Evolutionary conservation across 1,284 basidiomycete species (phyloP), one percentile per base, ranked within the genome.

Genomic region (Pholiota adiposa): DNA sequence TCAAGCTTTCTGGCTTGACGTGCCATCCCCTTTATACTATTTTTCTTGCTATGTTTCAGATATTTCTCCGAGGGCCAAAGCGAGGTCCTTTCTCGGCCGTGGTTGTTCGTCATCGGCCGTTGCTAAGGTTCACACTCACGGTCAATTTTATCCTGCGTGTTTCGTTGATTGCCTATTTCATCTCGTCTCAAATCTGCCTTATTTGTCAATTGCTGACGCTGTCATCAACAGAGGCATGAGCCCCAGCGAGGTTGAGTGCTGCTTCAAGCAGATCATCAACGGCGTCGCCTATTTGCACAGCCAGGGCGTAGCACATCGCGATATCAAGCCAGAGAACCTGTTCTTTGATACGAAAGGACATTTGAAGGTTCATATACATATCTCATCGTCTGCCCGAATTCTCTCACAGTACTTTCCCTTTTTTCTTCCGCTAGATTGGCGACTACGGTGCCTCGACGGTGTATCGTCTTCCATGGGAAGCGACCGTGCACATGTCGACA

Each of bases 371-470:
- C 57, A 75, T 73, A 33, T 16, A 27, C 16, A 23, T 56, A 65
- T 23, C 62, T 64, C 63, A 64, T 65, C 54, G 16, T 55, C 51
- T 41, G n/a, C 19, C 29, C 6, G 31, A 12, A n/a, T 19, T 48
- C 53, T 14, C 43, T 44, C 27, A 57, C 56, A 8, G 33, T 40
- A 27, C 40, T 25, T 25, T 5, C n/a, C 16, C 9, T 34, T 36
- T 19, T 52, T n/a, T n/a, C n/a, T n/a, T n/a, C n/a, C 27, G 31
- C 7, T 73, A 94, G 93, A 98, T 98, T 68, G 97, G 97, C 65
- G 97, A 99, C 75, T 99, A 98, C 73, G 97, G 97, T 60, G 97
- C 97, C 16, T 97, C 94, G 33, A 98, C 98, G 44, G 97, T 99
- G 40, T 99, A 98, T 77, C 87, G 97, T 62, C 89, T 99, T 69